Base-by-base conservation (phyloP, 768 basidiomycete genomes). In the Calocybe cyanea region DNA sequence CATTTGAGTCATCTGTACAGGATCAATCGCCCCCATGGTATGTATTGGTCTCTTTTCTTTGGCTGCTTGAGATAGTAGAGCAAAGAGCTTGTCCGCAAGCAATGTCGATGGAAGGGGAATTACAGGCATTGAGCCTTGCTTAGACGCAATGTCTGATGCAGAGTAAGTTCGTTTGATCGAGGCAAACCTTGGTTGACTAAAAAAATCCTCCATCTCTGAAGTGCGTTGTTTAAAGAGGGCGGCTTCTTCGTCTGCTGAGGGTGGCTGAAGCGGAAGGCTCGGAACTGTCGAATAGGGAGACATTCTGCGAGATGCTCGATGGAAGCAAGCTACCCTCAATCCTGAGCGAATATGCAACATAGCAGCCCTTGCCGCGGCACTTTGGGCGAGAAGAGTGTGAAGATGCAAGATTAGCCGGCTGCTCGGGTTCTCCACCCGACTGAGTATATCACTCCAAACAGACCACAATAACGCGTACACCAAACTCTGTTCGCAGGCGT, bases 1-100 rank as follows among this genome's bases (percentile, higher is more conserved):
- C 88, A 92, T 91, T 67, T 96, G 92, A 0, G 90, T 92, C 87
- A 93, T 90, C 67, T 91, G 92, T 11, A 93, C 79, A 0, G 92
- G 92, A 61, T 96, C 94, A 50, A 96, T 86, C 3, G 90, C 92
- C 32, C 92, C 92, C 80, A 94, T 84, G 1, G 93, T 95, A 56
- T 91, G 88, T 10, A 95, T 78, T 0, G 92, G 91, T 52, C 72
- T 71, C 23, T 77, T 76, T 31, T 76, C 77, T 30, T 71, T 75
- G 18, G 80, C 78, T 35, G 84, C 82, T 38, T 78, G 75, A 15
- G 73, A 68, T 38, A 97, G 73, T 7, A 83, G 59, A 10, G 71
- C 68, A 62, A 79, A 87, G n/a, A 97, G 76, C 65, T 95, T 95
- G 70, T 92, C 78, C 13, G 93, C 83, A 7, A 90, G 77, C n/a